These are phyloP conservation scores for Euclidium syriacum DNA, from an alignment of 345 rosid species.

Conservation along the genomic window DNA sequence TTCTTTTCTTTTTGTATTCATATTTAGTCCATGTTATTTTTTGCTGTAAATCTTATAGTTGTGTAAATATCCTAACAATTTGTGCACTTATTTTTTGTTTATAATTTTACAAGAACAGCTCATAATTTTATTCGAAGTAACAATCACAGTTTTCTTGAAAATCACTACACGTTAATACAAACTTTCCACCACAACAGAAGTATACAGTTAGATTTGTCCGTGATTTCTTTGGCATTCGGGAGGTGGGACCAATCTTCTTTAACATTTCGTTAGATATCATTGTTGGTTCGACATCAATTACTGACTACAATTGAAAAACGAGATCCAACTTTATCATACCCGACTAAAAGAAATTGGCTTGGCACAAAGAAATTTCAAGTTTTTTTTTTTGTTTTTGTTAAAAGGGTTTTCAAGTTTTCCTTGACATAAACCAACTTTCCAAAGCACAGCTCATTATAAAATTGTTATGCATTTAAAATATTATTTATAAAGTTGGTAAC, in stretches of 20 bases:
- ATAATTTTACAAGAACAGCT: slow-evolving; percentile 7
- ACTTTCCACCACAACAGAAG: background rate
- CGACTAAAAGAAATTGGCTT: background rate
- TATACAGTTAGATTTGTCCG: background rate
- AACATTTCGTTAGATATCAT: background rate
- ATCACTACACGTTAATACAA: background rate
- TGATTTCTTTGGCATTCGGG: slow-evolving; percentile 6
- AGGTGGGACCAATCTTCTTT: background rate
- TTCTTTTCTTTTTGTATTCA: background rate
- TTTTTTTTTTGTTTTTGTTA: too few species aligned
- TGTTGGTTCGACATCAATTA: background rate
- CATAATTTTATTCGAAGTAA: background rate
- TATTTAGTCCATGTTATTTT: background rate
- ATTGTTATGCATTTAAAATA: background rate
- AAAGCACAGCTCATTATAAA: background rate
- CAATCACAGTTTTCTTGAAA: background rate
- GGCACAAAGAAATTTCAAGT: background rate
- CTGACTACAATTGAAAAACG: background rate
- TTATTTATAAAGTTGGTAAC: background rate
- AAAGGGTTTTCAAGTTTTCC: background rate
- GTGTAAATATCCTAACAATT: too few species aligned
- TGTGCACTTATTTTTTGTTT: too few species aligned
- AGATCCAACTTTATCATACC: background rate
- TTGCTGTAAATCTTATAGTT: too few species aligned
- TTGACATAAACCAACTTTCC: background rate